Base-by-base conservation (phyloP, 2,329 filamentous ascomycete species). In the Coniochaeta sp. region DNA sequence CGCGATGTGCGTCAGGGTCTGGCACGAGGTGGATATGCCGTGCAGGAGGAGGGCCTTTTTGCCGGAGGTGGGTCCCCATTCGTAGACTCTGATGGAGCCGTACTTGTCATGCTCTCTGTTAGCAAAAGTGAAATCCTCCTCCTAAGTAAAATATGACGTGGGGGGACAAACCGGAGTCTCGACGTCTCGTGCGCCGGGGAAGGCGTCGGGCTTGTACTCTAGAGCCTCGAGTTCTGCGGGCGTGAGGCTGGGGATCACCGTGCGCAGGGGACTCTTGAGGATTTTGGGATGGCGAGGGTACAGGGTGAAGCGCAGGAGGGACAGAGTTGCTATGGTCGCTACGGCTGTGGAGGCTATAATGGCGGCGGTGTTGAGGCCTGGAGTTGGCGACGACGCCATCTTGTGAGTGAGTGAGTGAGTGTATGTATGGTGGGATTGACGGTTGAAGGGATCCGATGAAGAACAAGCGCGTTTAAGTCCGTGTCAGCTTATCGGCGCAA, bases 11-110 rank as follows among this genome's bases (percentile, higher is more conserved):
- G 82, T 81, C 17, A 95, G 78, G 1, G 89, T 87, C 66, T 93
- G 83, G 71, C 89, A 91, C 0, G 91, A 89, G 0, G 90, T 96
- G 62, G 87, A 91, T 70, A 96, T 93, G 52, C 91, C 91, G 70
- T 96, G 91, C 9, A 96, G 79, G 36, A 96, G 79, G 17, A 96
- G 73, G 5, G 95, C 86, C 67, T 89, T 93, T 54, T 83, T 80
- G 8, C 91, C 91, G 59, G 83, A 73, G 58, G 86, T 81, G 1
- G 90, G 89, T 1, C 91, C 91, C 75, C 89, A 96, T 76, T 96
- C 91, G 70, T 95, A 95, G 24, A 90, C 88, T 40, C 89, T 80
- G 59, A 92, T 86, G 36, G 79, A 85, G 57, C 91, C 91, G 70
- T 91, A 93, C 4, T 31, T 31, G 9, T 31, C 9, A 31, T 9